phyloP scores from a whole-genome alignment of 2,329 filamentous ascomycete genomes.

The Tolypocladium nubicola region DNA sequence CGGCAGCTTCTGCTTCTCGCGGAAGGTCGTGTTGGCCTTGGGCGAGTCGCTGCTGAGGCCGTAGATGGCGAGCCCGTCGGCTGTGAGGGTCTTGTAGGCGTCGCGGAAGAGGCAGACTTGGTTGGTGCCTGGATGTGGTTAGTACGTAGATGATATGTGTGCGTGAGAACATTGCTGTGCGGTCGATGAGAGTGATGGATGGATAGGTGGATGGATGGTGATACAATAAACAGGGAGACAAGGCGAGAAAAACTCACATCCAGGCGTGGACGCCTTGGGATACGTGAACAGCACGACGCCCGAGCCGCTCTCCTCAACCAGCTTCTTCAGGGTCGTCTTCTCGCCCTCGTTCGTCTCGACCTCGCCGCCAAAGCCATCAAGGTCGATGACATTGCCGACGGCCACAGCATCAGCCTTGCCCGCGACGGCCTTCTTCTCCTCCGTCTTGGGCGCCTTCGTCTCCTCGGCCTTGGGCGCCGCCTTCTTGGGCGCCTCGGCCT shows the following conservation, averaged over 20 bases:
- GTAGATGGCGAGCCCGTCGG: constrained; percentile 75
- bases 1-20: constrained; percentile 79
- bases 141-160: background rate
- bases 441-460: constrained; percentile 12
- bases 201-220: constrained; percentile 1
- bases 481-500: constrained; percentile 13
- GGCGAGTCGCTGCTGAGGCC: constrained; percentile 81
- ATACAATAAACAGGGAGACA: background rate
- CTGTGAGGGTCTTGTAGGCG: constrained; percentile 63
- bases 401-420: constrained; percentile 28
- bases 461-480: constrained; percentile 10
- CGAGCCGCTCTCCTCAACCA: constrained; percentile 72
- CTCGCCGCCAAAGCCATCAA: constrained; percentile 56
- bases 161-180: background rate
- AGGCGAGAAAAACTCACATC: constrained; percentile 55
- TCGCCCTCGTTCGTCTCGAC: constrained; percentile 77
- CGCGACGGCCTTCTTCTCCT: constrained; percentile 18
- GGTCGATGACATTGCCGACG: constrained; percentile 44
- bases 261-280: constrained; percentile 86
- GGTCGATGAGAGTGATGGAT: background rate
- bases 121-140: constrained; percentile 59
- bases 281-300: constrained; percentile 94
- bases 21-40: constrained; percentile 88
- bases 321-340: constrained; percentile 67
- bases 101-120: constrained; percentile 94